Evolutionary conservation across 768 basidiomycete genomes (phyloP).

Genomic region (Punctularia strigosozonata): DNA sequence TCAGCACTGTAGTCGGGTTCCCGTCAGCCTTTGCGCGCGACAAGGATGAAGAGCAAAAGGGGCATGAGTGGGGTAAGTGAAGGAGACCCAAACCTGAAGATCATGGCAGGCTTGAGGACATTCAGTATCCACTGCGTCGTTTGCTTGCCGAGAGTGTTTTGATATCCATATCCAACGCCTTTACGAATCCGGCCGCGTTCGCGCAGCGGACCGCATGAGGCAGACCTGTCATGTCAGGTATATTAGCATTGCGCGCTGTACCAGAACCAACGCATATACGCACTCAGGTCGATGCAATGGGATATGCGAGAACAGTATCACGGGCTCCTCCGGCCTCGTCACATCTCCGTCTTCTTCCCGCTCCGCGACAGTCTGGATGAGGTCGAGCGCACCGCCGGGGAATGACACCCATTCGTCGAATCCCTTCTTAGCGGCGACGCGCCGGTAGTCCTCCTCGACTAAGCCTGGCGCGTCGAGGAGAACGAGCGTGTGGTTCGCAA

Average conservation of each 20-base stretch:
- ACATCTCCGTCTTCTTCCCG: neutral
- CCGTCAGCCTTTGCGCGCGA: neutral
- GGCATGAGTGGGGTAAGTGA: too few relatives aligned
- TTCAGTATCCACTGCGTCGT: slow-evolving; percentile 66
- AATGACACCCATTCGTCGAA: slow-evolving; percentile 49
- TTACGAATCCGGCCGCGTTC: slow-evolving; percentile 62
- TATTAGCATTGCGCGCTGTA: too few relatives aligned
- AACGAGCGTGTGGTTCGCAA: slow-evolving; percentile 66
- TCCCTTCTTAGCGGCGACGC: slow-evolving; percentile 32
- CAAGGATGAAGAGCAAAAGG: neutral
- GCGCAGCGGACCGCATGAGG: slow-evolving; percentile 65
- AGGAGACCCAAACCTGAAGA: slow-evolving; percentile 51
- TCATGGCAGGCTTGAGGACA: slow-evolving; percentile 45
- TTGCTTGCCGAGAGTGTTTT: slow-evolving; percentile 71
- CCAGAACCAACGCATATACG: too few relatives aligned
- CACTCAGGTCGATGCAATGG: slow-evolving; percentile 69
- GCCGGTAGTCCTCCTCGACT: slow-evolving; percentile 71
- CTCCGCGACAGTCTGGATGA: slow-evolving; percentile 32
- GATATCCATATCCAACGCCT: slow-evolving; percentile 74
- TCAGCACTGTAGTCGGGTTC: slow-evolving; percentile 58
- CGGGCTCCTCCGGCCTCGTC: slow-evolving; percentile 22
- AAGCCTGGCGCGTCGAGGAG: slow-evolving; percentile 68
- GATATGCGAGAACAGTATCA: slow-evolving; percentile 76
- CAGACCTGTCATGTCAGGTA: too few relatives aligned
- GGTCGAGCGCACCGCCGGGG: slow-evolving; percentile 43